A percentile compares a stretch with the other conserved stretches of the same genome.
Evolutionary conservation across 768 basidiomycete genomes (phyloP).

Genomic region (Tricholoma furcatifolium): DNA sequence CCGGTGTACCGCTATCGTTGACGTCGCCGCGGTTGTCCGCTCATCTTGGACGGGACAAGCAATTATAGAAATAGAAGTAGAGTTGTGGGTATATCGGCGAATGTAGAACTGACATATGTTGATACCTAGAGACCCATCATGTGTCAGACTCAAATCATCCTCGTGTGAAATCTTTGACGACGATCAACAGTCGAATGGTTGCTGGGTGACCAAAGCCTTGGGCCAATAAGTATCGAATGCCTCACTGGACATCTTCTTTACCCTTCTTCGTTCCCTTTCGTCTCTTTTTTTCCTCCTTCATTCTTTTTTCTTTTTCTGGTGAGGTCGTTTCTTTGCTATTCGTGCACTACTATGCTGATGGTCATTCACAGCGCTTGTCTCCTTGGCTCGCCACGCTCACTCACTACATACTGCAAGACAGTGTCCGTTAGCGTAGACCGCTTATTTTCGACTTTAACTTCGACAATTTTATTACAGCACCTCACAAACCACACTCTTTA

Average conservation of each 20-base stretch:
- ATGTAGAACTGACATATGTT: slow-evolving; percentile 14
- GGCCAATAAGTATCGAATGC: slow-evolving; percentile 19
- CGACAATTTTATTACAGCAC: slow-evolving; percentile 35
- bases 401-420: slow-evolving; percentile 63
- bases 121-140: slow-evolving; percentile 17
- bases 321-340: slow-evolving; percentile 20
- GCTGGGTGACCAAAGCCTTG: slow-evolving; percentile 32
- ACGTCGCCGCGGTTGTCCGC: slow-evolving; percentile 39
- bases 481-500: slow-evolving; percentile 45
- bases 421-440: slow-evolving; percentile 72
- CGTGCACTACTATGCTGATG: background rate
- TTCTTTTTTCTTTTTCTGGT: slow-evolving; percentile 41
- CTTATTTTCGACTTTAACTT: slow-evolving; percentile 43
- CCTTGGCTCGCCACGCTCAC: slow-evolving; percentile 38
- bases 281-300: slow-evolving; percentile 40
- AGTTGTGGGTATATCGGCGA: slow-evolving; percentile 17
- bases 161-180: slow-evolving; percentile 21
- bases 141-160: slow-evolving; percentile 21
- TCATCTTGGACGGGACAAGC: slow-evolving; percentile 19
- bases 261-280: slow-evolving; percentile 42
- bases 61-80: slow-evolving; percentile 15
- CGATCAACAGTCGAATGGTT: slow-evolving; percentile 37
- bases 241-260: slow-evolving; percentile 19
- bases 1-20: slow-evolving; percentile 37
- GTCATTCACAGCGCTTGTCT: slow-evolving; percentile 43